A percentile compares a stretch with the other conserved stretches of the same genome.
These are phyloP conservation scores for Cordyceps farinosa DNA, from an alignment of 2,329 filamentous ascomycete species.

Conservation along the genomic window DNA sequence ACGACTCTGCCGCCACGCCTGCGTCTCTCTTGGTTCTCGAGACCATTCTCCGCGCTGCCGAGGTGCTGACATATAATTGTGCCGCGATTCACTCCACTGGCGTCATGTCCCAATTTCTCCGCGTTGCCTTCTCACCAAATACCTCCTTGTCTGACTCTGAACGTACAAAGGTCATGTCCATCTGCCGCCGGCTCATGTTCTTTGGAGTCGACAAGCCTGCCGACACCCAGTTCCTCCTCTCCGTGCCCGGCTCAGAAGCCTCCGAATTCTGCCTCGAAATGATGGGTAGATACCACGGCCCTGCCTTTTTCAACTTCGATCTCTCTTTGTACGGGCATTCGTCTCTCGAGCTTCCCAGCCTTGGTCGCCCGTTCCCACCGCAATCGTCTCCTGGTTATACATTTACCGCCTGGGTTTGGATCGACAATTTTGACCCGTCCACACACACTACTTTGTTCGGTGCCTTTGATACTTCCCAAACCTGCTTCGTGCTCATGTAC, in stretches of 20 bases:
- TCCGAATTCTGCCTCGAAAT: conserved; percentile 71
- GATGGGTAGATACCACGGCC: conserved; percentile 69
- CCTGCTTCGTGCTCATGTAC: conserved; percentile 91
- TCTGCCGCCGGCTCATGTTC: conserved; percentile 67
- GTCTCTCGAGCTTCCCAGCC: conserved; percentile 82
- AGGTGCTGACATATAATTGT: conserved; percentile 65
- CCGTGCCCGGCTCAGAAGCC: conserved; percentile 47
- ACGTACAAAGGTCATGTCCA: conserved; percentile 55
- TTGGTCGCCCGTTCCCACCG: conserved; percentile 83
- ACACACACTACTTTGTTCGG: conserved; percentile 95
- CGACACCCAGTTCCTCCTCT: conserved; percentile 73
- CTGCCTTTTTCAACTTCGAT: conserved; percentile 91
- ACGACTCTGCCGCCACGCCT: conserved; percentile 42
- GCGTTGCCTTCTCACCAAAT: conserved; percentile 54
- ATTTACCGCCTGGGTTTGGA: conserved; percentile 80
- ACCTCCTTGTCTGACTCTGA: conserved; percentile 53
- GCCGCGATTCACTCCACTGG: conserved; percentile 69
- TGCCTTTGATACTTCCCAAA: conserved; percentile 85
- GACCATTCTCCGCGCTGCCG: conserved; percentile 55
- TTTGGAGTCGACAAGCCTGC: conserved; percentile 77
- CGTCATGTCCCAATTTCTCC: conserved; percentile 63
- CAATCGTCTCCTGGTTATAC: conserved; percentile 79
- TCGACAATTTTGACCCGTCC: conserved; percentile 79
- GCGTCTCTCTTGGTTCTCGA: conserved; percentile 64
- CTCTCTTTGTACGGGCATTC: conserved; percentile 82